A percentile compares a stretch with the other conserved stretches of the same genome.
These are phyloP conservation scores for Candida ponderosae DNA, from an alignment of 805 yeast species.

Conservation along the genomic window DNA sequence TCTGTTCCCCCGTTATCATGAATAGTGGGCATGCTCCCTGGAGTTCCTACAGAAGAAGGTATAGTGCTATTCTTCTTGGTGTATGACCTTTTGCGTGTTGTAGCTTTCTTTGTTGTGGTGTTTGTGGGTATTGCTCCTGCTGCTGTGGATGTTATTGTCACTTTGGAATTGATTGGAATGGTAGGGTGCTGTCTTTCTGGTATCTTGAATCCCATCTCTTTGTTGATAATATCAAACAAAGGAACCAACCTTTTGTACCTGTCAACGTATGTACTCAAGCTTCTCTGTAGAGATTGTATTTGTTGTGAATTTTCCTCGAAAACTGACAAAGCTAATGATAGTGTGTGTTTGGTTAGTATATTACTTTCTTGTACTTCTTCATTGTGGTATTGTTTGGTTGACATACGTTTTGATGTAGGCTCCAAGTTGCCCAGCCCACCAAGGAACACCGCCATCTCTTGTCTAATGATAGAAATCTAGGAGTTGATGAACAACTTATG, in stretches of 20 bases:
- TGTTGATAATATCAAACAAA: constrained; percentile 37
- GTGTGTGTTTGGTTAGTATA: not conserved
- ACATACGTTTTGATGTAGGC: constrained; percentile 18
- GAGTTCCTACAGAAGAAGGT: constrained; percentile 5
- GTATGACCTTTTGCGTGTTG: constrained; percentile 12
- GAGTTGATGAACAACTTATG: too few relatives aligned
- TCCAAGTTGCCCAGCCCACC: constrained; percentile 33
- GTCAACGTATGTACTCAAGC: constrained; percentile 36
- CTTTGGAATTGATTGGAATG: constrained; percentile 39
- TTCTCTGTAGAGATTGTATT: constrained; percentile 24
- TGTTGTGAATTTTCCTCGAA: constrained; percentile 26
- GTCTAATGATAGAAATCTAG: constrained; percentile 25
- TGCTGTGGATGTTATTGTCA: constrained; percentile 3
- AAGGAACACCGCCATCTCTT: constrained; percentile 30
- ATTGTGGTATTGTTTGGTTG: too few relatives aligned
- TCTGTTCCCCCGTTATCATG: too few relatives aligned
- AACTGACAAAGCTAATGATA: constrained; percentile 14
- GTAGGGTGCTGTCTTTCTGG: constrained; percentile 64
- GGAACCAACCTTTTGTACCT: constrained; percentile 39
- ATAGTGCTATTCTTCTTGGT: constrained; percentile 11
- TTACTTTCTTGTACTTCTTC: not conserved
- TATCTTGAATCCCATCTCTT: constrained; percentile 40
- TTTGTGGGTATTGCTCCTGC: constrained; percentile 2
- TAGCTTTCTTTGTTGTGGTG: constrained; percentile 7
- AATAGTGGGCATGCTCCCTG: too few relatives aligned